These are phyloP conservation scores for peach (Prunus persica) DNA, from an alignment of 306 rosid genomes.

Conservation along the genomic window DNA sequence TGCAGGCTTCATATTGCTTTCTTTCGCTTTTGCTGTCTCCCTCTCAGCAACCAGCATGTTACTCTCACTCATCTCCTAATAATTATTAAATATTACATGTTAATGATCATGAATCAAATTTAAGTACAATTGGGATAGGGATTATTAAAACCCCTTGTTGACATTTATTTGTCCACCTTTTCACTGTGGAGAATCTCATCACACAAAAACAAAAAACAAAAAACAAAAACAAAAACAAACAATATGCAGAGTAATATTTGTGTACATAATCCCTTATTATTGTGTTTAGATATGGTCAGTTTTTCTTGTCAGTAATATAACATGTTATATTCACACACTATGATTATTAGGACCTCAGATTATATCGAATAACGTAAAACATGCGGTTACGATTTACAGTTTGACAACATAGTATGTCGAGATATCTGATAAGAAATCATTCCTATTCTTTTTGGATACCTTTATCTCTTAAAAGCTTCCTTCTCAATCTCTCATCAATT, in stretches of 20 bases:
- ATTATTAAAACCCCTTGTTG: too few species aligned
- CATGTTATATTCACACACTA: background rate
- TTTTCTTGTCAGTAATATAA: background rate
- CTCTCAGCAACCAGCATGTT: slow-evolving; percentile 6
- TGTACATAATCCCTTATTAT: too few species aligned
- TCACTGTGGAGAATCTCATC: too few species aligned
- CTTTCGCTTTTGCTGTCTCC: background rate
- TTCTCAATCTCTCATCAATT: background rate
- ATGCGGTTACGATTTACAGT: background rate
- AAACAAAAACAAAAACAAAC: too few species aligned
- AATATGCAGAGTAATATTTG: too few species aligned
- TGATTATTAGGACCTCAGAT: too few species aligned
- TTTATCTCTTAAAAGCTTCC: background rate
- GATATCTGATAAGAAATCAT: background rate
- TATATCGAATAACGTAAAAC: background rate
- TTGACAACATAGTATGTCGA: background rate
- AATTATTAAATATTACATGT: too few species aligned
- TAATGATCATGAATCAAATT: too few species aligned
- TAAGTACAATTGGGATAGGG: too few species aligned
- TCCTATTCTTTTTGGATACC: background rate
- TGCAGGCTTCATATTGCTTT: background rate
- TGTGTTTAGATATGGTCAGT: too few species aligned
- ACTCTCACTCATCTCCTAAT: background rate
- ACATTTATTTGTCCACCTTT: too few species aligned
- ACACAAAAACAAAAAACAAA: too few species aligned